A percentile compares a stretch with the other conserved stretches of the same genome.
Evolutionary conservation across 805 yeast species (phyloP).

Genomic region (Candida coleopterorum): DNA sequence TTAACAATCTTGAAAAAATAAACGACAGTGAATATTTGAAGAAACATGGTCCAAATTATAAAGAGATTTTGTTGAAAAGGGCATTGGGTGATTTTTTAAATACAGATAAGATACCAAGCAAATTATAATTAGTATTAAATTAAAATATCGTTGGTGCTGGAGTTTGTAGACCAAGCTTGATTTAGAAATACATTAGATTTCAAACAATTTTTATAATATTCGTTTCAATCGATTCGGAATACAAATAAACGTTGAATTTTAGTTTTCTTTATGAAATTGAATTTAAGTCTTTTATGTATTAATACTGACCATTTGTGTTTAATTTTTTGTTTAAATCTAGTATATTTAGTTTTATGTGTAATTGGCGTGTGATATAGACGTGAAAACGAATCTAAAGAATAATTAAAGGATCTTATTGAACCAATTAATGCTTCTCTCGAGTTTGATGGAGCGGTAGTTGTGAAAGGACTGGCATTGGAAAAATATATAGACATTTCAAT

Average conservation of each 20-base stretch:
- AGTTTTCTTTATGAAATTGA: not conserved
- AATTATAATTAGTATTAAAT: conserved; percentile 3
- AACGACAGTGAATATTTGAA: conserved; percentile 8
- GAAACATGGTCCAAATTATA: conserved; percentile 10
- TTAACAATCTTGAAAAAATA: not conserved
- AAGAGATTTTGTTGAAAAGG: conserved; percentile 5
- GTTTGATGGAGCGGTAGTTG: not conserved
- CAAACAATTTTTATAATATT: too few species aligned
- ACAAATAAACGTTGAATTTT: too few species aligned
- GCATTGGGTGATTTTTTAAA: conserved; percentile 4
- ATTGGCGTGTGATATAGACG: too few species aligned
- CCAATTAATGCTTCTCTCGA: conserved; percentile 3
- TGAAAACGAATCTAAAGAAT: too few species aligned
- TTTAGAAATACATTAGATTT: too few species aligned
- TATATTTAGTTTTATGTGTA: too few species aligned
- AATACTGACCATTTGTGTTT: too few species aligned
- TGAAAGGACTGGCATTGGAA: not conserved
- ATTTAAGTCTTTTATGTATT: not conserved
- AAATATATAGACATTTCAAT: not conserved
- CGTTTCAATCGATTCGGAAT: too few species aligned
- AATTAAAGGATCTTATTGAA: not conserved
- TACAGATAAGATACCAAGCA: conserved; percentile 2
- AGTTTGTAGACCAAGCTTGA: not conserved
- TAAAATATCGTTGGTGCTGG: too few species aligned
- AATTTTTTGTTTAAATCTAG: not conserved